Base-by-base conservation (phyloP, 805 yeast genomes). In the Starmerella scarabaei region DNA sequence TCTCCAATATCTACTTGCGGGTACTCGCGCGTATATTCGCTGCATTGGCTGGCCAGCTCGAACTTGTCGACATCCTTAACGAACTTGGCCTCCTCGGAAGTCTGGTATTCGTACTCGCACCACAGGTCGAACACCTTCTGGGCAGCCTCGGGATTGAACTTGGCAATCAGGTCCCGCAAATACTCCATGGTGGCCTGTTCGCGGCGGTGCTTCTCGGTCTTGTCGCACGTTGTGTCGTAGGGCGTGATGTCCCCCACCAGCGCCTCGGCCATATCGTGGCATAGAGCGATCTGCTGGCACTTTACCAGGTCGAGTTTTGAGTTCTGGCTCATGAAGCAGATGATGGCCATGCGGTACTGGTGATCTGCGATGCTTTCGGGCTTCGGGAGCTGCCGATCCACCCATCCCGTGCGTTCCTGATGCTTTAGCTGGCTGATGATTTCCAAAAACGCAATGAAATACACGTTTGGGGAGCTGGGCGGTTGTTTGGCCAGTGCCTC, bases 161-260 rank as follows among this genome's bases (percentile, higher is more conserved):
- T 77, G 42, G 64, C 59, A 21, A 85, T 68, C 30, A 84, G 57
- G n/a, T 56, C 57, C 24, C 77, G 58, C 38, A 88, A 56, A 55
- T 77, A 85, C 30, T 69, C 54, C 50, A 88, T 80, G 2, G 96
- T 75, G 20, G 61, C 75, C 29, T 66, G 68, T 55, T 88, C 97
- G 42, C 96, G 67, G 43, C 79, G 68, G 58, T 81, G 91, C 59
- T 88, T 88, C 57, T 88, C 97, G 14, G 62, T 65, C 38, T 85
- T 84, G 35, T 74, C 65, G 24, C 45, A 41, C 23, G 86, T 72
- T 43, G 70, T 55, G 62, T 85, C 81, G 58, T 72, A 60, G 52
- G 98, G 91, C 2, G 94, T 85, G 37, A 88, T 82, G 58, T 88
- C 98, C 24, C 98, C 98, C 12, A 88, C 97, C 21, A 88, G 64